Conservation (phyloP, 495 filamentous ascomycete genomes). For the Lophium mytilinum region DNA sequence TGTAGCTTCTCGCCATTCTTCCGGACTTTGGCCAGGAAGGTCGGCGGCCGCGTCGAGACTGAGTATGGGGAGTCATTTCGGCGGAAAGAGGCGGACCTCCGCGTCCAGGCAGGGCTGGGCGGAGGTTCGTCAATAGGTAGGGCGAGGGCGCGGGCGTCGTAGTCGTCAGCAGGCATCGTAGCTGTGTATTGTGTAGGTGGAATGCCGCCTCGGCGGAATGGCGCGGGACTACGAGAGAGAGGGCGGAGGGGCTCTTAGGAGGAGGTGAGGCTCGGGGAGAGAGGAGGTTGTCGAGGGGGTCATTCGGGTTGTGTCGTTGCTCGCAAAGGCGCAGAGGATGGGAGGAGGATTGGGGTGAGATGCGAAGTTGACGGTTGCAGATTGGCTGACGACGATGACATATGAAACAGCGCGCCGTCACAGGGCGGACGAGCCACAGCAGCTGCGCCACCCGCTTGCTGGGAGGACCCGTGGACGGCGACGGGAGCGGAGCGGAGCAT, state of each 20-base stretch:
- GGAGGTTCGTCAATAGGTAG: conserved; percentile 42
- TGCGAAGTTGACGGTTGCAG: no score
- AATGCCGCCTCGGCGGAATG: conserved; percentile 1
- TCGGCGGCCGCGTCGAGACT: conserved; percentile 22
- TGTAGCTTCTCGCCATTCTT: conserved; percentile 37
- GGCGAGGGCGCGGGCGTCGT: conserved; percentile 52
- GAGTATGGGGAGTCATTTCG: conserved; percentile 30
- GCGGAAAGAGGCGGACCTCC: conserved; percentile 35
- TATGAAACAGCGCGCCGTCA: no score
- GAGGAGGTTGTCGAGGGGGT: not conserved
- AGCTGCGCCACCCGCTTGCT: no score
- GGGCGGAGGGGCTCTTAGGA: not conserved
- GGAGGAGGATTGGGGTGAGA: no score
- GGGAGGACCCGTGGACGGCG: no score
- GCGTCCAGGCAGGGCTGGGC: conserved; percentile 32
- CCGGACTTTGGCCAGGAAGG: conserved; percentile 41
- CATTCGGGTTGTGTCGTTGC: no score
- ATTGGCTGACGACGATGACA: no score
- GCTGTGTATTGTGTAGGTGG: not conserved
- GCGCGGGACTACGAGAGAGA: not conserved
- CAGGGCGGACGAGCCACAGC: no score
- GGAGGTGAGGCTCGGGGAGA: not conserved
- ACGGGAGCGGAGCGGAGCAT: no score
- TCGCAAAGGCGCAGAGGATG: no score
- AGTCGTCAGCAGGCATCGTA: conserved; percentile 20